Evolutionary conservation across 106 monocot genomes (phyloP), one percentile per base, ranked within the genome.

Genomic region (Apostasia shenzhenica): DNA sequence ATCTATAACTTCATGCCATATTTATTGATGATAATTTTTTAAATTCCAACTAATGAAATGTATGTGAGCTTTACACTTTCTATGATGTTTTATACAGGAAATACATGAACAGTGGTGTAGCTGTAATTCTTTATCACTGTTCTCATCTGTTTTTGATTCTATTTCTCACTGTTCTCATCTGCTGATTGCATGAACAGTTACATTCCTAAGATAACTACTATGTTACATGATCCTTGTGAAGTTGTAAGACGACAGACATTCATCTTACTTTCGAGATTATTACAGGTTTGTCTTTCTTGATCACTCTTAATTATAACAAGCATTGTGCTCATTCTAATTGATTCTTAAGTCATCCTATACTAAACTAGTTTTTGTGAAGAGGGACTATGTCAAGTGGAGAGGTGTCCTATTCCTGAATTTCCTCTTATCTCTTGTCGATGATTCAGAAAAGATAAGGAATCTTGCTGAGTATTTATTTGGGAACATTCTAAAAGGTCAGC

Each of bases 311-410:
- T 14, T 50, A 5, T 54, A 46, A 9, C 38, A 38, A 26, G 13
- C 50, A 1, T n/a, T 51, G 45, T 41, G 41, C 41, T 67, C 13
- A n/a, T 43, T 46, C 44, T 48, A 55, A 54, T 64, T 49, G 48
- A 55, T 53, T 41, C 10, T 6, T 56, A 14, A 11, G 2, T n/a
- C 9, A 10, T 2, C 39, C 44, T 56, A 55, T 3, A 10, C 14
- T 45, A 67, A 54, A 44, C 54, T 57, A 14, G 2, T 14, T 67
- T 51, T 77, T 76, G 54, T 82, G 2, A 67, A 99, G 97, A 82
- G 97, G 73, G 97, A 99, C 75, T 99, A 99, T 68, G 92, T 99
- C 48, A 99, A 99, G 75, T 99, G 97, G 97, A 89, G 80, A 85
- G 97, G 92, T 48, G 97, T 90, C 3, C 73, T 92, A n/a, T 99